Base-by-base conservation (phyloP, 768 basidiomycete genomes). In the Chalciporus chontae region DNA sequence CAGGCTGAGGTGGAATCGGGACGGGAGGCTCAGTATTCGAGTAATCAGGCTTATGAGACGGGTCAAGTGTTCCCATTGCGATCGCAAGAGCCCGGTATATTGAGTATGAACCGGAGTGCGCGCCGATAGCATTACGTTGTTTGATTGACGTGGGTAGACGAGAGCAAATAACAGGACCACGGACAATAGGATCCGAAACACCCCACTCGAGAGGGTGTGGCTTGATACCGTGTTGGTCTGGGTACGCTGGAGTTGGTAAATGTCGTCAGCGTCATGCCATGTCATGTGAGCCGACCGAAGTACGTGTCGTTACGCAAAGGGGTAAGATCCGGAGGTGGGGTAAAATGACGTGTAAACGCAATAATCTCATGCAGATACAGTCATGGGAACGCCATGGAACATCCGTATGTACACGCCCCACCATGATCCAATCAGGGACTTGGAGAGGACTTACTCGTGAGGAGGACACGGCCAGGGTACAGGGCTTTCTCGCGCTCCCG, bases 71-170 rank as follows among this genome's bases (percentile, higher is more conserved):
- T 34, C 89, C 88, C 79, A 95, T 87, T 8, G 93, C 95, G 63
- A 96, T 94, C 9, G 89, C 83, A 11, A 98, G 77, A 0, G 95
- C 91, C 29, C 93, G 85, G 68, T 96, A 97, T 69, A 96, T 94
- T 13, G 89, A 92, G 69, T 97, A 97, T 1, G 87, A 89, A 6
- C 95, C 94, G 0, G 85, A 85, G 65, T 96, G 94, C 0, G 95
- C 94, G 9, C 95, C 94, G 63, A 97, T 80, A 21, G 94, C 89
- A 68, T 97, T 97, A 40, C 95, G 85, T 46, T 84, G 79, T 71
- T 94, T 94, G 74, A 95, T 87, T 26, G 86, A 84, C 11, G 78
- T 77, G 0, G 87, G 80, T 18, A 94, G 84, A 21, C 94, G 87
- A 1, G 89, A 93, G 64, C 89, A 91, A 50, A 98, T 80, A 53